A percentile compares a stretch with the other conserved stretches of the same genome.
Conservation (phyloP, 495 filamentous ascomycete genomes). For the Podospora comata region DNA sequence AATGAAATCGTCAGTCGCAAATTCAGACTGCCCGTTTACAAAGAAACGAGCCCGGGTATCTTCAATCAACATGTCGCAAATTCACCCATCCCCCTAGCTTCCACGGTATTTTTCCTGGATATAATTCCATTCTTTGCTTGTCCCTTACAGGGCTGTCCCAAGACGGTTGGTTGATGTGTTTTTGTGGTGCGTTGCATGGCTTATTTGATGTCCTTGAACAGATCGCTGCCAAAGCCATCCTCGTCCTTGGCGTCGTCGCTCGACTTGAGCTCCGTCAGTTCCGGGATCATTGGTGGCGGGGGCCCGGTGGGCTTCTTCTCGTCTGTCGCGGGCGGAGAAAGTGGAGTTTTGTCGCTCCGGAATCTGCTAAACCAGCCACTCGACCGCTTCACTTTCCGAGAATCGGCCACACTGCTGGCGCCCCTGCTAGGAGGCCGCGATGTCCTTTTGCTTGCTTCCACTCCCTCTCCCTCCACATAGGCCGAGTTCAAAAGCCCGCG, state of each 20-base stretch:
- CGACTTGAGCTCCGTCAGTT: slow-evolving; percentile 52
- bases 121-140: neutral
- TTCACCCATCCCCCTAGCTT: slow-evolving; percentile 4
- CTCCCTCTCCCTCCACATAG: slow-evolving; percentile 40
- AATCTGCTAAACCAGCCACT: slow-evolving; percentile 51
- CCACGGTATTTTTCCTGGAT: neutral
- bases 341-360: slow-evolving; percentile 32
- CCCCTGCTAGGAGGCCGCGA: slow-evolving; percentile 42
- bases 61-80: slow-evolving; percentile 27
- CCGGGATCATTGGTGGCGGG: slow-evolving; percentile 60
- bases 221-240: slow-evolving; percentile 48
- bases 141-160: neutral
- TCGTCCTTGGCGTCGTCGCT: slow-evolving; percentile 41
- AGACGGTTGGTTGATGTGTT: neutral
- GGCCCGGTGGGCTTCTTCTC: slow-evolving; percentile 43
- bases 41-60: slow-evolving; percentile 34
- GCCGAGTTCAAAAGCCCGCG: slow-evolving; percentile 44
- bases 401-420: slow-evolving; percentile 33
- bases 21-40: slow-evolving; percentile 10
- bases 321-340: slow-evolving; percentile 29
- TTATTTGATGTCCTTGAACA: slow-evolving; percentile 58
- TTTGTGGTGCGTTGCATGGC: neutral
- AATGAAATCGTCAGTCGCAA: slow-evolving; percentile 4
- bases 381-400: slow-evolving; percentile 43
- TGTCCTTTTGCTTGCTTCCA: slow-evolving; percentile 19